Evolutionary conservation across 2,329 filamentous ascomycete species (phyloP), one percentile per base, ranked within the genome.

Genomic region (Diaporthe humulicola): DNA sequence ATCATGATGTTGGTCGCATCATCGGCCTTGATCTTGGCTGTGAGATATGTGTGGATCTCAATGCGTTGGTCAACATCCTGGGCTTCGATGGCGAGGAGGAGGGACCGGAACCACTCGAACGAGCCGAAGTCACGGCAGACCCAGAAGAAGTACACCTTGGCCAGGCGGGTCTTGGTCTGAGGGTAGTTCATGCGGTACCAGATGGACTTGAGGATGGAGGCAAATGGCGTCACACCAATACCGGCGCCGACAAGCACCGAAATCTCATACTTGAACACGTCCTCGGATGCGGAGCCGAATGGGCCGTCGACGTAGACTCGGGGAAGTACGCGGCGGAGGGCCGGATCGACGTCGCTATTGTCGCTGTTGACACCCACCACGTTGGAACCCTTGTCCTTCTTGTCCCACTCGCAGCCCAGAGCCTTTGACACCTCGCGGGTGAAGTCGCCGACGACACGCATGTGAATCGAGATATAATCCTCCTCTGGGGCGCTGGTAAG

Each of bases 91-190:
- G 95, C 95, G 77, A 95, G 88, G 22, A 97, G 89, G 75, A 97
- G 86, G 36, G 93, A 96, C 67, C 94, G 90, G 88, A 97, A 97
- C 95, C 95, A 97, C 87, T 97, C 94, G 80, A 97, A 96, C 0
- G 93, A 95, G 45, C 93, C 94, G 81, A 96, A 96, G 84, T 97
- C 94, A 83, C 94, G 90, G 87, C 94, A 96, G 77, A 97, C 92
- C 95, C 95, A 97, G 89, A 97, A 95, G 87, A 97, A 97, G 87
- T 97, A 97, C 33, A 97, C 94, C 84, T 97, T 97, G 80, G 92
- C 90, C 57, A 97, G 88, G 5, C 94, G 89, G 3, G 94, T 96
- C 85, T 93, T 93, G 84, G 93, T 91, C 82, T 94, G 92, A 3
- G 93, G 93, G 84, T 95, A 96, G 88, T 95, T 96, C 93, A 96